Conservation (phyloP, 139 green algal genomes). For the Micractinium conductrix region DNA sequence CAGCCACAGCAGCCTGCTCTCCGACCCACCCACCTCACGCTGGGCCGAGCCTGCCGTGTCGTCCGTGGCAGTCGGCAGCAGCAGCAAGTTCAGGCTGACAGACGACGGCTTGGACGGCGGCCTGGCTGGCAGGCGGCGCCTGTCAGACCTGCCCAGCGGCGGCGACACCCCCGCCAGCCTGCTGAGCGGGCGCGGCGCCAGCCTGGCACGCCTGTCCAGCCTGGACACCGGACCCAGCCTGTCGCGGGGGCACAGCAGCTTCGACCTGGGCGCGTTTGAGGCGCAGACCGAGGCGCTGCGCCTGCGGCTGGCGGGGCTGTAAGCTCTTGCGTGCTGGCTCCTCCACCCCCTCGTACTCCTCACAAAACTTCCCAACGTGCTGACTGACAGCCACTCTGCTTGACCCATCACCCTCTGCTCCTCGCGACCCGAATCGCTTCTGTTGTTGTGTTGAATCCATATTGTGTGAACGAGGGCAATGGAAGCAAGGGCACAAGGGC, state of each 20-base stretch:
- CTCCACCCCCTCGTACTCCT: too few species aligned
- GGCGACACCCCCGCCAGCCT: background rate
- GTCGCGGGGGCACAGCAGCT: background rate
- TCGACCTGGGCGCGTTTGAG: background rate
- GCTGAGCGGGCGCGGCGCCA: background rate
- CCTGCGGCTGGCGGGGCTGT: background rate
- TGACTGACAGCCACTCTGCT: too few species aligned
- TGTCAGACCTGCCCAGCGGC: background rate
- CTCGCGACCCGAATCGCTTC: too few species aligned
- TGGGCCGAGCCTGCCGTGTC: background rate
- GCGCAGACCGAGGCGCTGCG: slow-evolving; percentile 17
- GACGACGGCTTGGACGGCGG: background rate
- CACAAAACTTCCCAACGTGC: too few species aligned
- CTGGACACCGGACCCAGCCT: background rate
- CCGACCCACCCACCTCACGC: background rate
- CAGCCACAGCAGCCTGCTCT: background rate
- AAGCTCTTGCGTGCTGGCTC: too few species aligned
- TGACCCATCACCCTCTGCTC: too few species aligned
- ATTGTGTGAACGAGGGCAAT: too few species aligned
- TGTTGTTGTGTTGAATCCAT: too few species aligned
- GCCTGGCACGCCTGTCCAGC: slow-evolving; percentile 1
- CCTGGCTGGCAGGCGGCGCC: background rate
- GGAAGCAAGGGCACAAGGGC: too few species aligned
- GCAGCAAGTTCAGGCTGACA: slow-evolving; percentile 13
- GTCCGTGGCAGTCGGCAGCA: slow-evolving; percentile 3